Evolutionary conservation across 208 protist genomes (phyloP).

Genomic region (Leishmania aethiopica): DNA sequence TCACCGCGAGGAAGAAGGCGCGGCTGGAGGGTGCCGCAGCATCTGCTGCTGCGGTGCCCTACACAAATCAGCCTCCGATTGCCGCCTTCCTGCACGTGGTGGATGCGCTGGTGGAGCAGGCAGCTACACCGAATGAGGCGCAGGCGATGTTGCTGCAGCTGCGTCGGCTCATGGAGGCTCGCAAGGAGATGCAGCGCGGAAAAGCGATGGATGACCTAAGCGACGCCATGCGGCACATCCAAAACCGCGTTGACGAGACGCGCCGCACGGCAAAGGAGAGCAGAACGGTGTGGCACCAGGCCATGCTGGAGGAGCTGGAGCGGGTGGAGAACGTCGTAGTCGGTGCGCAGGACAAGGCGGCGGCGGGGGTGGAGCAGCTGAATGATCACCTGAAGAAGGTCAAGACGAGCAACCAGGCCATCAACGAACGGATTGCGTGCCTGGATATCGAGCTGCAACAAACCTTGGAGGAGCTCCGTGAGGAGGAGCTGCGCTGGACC

Average conservation of each 20-base stretch:
- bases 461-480: constrained; percentile 67
- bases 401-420: constrained; percentile 66
- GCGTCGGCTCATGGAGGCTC: constrained; percentile 56
- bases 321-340: constrained; percentile 51
- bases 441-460: constrained; percentile 78
- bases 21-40: constrained; percentile 25
- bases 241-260: constrained; percentile 69
- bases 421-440: constrained; percentile 81
- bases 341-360: constrained; percentile 56
- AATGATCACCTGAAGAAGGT: constrained; percentile 74
- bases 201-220: constrained; percentile 46
- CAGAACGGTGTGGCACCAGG: constrained; percentile 38
- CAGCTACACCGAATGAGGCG: constrained; percentile 35
- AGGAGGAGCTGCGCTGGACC: constrained; percentile 40
- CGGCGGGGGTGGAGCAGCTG: constrained; percentile 62
- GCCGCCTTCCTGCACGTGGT: constrained; percentile 44
- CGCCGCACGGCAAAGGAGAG: constrained; percentile 38
- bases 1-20: constrained; percentile 29
- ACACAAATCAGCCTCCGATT: constrained; percentile 13
- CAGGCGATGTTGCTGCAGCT: constrained; percentile 63
- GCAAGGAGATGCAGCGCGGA: constrained; percentile 49
- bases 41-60: constrained; percentile 6
- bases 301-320: constrained; percentile 47
- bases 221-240: constrained; percentile 60
- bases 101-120: constrained; percentile 33